Percentiles rank a stretch among this genome's conserved stretches.
These are phyloP conservation scores for Pleurotus salmoneostramineus DNA, from an alignment of 768 basidiomycete species.

Conservation along the genomic window DNA sequence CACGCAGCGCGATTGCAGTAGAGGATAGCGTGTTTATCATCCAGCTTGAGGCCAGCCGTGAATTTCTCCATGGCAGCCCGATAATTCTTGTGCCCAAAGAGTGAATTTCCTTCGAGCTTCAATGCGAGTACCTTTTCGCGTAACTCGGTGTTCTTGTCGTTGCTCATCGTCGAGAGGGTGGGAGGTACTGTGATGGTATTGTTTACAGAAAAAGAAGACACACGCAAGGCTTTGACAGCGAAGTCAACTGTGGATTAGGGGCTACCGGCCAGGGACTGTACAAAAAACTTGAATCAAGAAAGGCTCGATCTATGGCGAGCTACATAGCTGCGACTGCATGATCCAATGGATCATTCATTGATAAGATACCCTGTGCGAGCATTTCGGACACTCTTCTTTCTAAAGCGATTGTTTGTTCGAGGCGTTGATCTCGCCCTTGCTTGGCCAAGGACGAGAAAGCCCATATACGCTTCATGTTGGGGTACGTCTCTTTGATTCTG, in stretches of 20 bases:
- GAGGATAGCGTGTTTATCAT: constrained; percentile 13
- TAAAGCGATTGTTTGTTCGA: not conserved
- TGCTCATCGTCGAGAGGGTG: not conserved
- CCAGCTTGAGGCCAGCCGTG: constrained; percentile 10
- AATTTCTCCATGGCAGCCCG: constrained; percentile 11
- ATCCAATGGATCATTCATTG: not conserved
- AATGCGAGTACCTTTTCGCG: not conserved
- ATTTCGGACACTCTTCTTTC: not conserved
- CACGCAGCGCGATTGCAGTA: constrained; percentile 19
- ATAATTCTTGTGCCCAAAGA: constrained; percentile 14
- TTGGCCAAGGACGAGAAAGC: constrained; percentile 11
- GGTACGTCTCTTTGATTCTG: constrained; percentile 15
- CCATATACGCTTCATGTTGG: constrained; percentile 21
- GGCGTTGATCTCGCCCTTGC: not conserved
- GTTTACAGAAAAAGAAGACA: not conserved
- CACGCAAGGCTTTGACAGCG: not conserved
- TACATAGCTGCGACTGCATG: not conserved
- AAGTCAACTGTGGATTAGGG: not conserved
- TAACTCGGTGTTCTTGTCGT: not conserved
- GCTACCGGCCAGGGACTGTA: not conserved
- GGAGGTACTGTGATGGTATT: not conserved
- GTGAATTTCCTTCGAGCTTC: constrained; percentile 18
- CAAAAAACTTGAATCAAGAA: not conserved
- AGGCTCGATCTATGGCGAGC: not conserved
- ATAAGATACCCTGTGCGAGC: not conserved